Percentiles rank a stretch among this genome's conserved stretches.
These are phyloP conservation scores for Fusarium musae DNA, from an alignment of 2,329 filamentous ascomycete genomes.

Conservation along the genomic window DNA sequence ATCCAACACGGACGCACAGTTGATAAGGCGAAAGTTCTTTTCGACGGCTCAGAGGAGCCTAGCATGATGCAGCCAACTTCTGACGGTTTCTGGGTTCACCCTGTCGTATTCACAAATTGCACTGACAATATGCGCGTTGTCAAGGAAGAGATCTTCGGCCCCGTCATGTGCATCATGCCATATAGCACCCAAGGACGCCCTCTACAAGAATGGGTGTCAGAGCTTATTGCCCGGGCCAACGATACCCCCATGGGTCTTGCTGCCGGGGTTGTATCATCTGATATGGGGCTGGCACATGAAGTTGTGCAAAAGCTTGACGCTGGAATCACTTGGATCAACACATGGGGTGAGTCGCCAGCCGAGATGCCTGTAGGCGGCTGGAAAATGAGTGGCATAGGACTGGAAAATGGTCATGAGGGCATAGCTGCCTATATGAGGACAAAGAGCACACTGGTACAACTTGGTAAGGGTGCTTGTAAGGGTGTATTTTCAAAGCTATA, in stretches of 20 bases:
- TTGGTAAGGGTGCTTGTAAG: conserved; percentile 72
- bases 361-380: conserved; percentile 94
- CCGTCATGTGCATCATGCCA: conserved; percentile 82
- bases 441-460: conserved; percentile 89
- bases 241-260: conserved; percentile 81
- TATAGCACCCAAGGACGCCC: conserved; percentile 65
- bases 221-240: conserved; percentile 79
- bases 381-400: conserved; percentile 89
- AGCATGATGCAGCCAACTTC: conserved; percentile 61
- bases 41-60: conserved; percentile 72
- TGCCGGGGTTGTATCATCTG: conserved; percentile 83
- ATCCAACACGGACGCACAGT: conserved; percentile 78
- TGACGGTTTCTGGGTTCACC: conserved; percentile 84
- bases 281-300: conserved; percentile 78
- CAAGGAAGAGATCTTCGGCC: conserved; percentile 88
- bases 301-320: conserved; percentile 79
- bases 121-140: conserved; percentile 83
- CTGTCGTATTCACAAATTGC: conserved; percentile 88
- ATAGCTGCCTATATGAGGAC: conserved; percentile 86
- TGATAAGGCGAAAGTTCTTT: conserved; percentile 79
- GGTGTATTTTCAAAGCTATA: conserved; percentile 77
- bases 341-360: conserved; percentile 90
- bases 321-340: conserved; percentile 92
- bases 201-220: conserved; percentile 63
- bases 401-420: conserved; percentile 85